Evolutionary conservation across 2,329 filamentous ascomycete genomes (phyloP).

Genomic region (Colletotrichum magnum): DNA sequence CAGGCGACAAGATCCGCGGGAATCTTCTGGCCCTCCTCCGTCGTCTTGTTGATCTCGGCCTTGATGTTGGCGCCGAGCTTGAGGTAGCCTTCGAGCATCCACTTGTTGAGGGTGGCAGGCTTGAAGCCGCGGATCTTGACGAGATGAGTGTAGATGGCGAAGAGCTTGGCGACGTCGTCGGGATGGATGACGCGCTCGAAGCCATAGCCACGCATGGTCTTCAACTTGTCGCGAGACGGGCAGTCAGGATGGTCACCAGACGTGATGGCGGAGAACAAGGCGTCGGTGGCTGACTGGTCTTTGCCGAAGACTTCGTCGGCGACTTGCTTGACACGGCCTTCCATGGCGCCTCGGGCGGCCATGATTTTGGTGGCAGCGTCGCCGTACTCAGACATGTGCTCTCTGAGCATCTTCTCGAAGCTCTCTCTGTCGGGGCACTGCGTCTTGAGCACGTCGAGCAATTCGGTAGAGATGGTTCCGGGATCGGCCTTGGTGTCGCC

Average conservation of each 20-base stretch:
- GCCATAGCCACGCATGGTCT: background rate
- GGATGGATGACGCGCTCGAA: conserved; percentile 1
- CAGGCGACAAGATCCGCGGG: background rate
- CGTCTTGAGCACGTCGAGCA: background rate
- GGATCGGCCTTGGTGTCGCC: conserved; percentile 8
- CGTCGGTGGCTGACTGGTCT: conserved; percentile 1
- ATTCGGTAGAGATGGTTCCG: background rate
- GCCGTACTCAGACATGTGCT: background rate
- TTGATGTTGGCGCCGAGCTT: background rate
- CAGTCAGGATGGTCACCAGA: background rate
- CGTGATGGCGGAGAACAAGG: background rate
- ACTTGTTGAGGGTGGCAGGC: background rate
- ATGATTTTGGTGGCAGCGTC: background rate
- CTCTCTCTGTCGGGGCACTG: background rate
- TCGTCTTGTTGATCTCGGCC: background rate
- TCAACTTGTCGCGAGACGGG: background rate
- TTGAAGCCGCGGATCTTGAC: background rate
- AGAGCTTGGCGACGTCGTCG: conserved; percentile 1
- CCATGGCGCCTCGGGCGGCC: no score
- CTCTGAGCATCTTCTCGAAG: background rate
- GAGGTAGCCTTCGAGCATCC: background rate
- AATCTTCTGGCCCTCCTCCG: background rate
- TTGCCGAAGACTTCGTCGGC: conserved; percentile 3
- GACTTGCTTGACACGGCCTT: background rate
- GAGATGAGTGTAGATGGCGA: background rate